Evolutionary conservation across 805 yeast genomes (phyloP).

Genomic region (Naumovozyma baii): DNA sequence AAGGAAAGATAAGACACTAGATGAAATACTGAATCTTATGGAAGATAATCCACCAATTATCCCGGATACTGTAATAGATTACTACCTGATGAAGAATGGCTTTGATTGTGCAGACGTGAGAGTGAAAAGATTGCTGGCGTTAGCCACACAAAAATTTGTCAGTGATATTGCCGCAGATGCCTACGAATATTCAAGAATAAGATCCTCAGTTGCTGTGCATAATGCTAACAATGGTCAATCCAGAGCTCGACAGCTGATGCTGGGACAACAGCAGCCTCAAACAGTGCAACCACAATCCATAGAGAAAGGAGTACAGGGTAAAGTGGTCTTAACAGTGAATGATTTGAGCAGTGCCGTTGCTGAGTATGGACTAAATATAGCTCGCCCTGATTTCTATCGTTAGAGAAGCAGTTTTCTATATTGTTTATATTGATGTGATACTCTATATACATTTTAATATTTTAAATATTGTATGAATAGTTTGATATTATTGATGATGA

Average conservation of each 20-base stretch:
- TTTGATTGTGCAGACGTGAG: constrained; percentile 70
- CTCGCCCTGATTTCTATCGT: constrained; percentile 90
- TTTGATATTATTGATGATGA: no score
- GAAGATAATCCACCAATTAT: constrained; percentile 92
- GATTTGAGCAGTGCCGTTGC: constrained; percentile 86
- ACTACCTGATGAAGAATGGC: constrained; percentile 78
- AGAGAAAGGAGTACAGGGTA: constrained; percentile 40
- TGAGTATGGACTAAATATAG: constrained; percentile 84
- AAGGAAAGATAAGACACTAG: constrained; percentile 69
- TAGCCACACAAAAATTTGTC: constrained; percentile 93
- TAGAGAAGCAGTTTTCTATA: constrained; percentile 23
- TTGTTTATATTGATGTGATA: background rate
- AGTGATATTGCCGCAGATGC: constrained; percentile 95
- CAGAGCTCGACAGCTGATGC: constrained; percentile 66
- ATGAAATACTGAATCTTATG: constrained; percentile 79
- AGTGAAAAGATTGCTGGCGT: constrained; percentile 73
- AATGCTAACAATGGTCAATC: constrained; percentile 79
- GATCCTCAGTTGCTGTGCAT: constrained; percentile 82
- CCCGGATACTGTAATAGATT: constrained; percentile 94
- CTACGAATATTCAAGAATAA: constrained; percentile 84
- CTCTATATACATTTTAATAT: no score
- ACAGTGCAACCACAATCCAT: constrained; percentile 35
- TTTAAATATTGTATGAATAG: no score
- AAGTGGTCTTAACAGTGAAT: constrained; percentile 83
- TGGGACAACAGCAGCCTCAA: constrained; percentile 47